Percentiles rank a stretch among this genome's conserved stretches.
Evolutionary conservation across 371 early-diverging fungal species (phyloP).

Genomic region (Smittium culicis): DNA sequence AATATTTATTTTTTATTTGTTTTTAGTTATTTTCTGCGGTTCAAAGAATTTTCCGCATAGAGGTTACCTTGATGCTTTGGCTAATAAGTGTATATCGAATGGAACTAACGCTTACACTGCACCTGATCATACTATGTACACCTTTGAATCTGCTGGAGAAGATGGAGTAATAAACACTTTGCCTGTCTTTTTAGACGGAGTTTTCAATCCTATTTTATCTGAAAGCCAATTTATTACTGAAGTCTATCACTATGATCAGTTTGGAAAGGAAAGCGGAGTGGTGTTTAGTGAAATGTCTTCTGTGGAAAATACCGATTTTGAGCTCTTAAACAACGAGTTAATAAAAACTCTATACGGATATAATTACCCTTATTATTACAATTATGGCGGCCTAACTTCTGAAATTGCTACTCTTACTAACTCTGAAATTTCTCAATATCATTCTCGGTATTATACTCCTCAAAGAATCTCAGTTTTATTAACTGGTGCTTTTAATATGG

Average conservation of each 20-base stretch:
- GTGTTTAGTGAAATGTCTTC: conserved; percentile 71
- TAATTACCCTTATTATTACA: conserved; percentile 43
- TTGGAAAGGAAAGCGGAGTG: conserved; percentile 54
- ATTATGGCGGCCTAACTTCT: conserved; percentile 55
- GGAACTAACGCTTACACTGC: conserved; percentile 59
- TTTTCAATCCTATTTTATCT: conserved; percentile 49
- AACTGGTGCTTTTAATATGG: conserved; percentile 29
- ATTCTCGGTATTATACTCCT: conserved; percentile 45
- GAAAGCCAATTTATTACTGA: conserved; percentile 52
- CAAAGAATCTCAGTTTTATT: conserved; percentile 47
- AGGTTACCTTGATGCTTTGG: conserved; percentile 59
- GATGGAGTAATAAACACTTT: conserved; percentile 38
- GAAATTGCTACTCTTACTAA: conserved; percentile 53
- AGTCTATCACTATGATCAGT: conserved; percentile 52
- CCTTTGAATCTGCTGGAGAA: conserved; percentile 45
- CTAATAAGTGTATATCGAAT: conserved; percentile 46
- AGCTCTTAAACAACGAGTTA: conserved; percentile 36
- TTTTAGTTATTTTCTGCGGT: conserved; percentile 46
- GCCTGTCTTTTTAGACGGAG: conserved; percentile 59
- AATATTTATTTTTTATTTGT: neutral
- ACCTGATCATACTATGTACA: conserved; percentile 56
- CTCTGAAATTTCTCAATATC: conserved; percentile 52
- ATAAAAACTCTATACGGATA: conserved; percentile 35
- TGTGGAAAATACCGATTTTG: conserved; percentile 48
- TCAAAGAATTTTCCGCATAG: conserved; percentile 42